Evolutionary conservation across 148 eudicot genomes (phyloP).

Genomic region (Simmondsia chinensis): DNA sequence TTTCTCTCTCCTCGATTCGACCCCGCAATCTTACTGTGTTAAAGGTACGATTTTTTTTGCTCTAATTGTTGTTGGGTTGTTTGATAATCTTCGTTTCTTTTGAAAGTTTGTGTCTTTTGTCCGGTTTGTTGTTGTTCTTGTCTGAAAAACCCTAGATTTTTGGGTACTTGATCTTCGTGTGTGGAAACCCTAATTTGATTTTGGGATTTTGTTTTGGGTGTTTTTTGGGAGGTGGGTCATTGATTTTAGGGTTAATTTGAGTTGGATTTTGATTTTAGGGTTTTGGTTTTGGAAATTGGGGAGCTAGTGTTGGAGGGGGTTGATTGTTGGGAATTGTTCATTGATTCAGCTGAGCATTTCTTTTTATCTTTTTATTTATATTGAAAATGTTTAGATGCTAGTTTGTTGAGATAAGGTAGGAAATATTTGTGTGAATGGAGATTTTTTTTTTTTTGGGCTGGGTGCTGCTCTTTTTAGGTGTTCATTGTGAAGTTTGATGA

Average conservation of each 20-base stretch:
- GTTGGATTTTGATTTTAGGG: constrained; percentile 14
- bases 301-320: neutral
- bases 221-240: neutral
- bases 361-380: neutral
- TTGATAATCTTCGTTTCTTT: neutral
- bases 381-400: neutral
- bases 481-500: neutral
- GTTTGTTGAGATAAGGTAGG: neutral
- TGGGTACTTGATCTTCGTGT: constrained; percentile 12
- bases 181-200: constrained; percentile 15
- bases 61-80: neutral
- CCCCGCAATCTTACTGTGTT: constrained; percentile 8
- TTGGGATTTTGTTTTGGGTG: constrained; percentile 4
- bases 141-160: constrained; percentile 22
- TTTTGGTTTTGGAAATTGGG: constrained; percentile 8
- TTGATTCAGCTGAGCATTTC: constrained; percentile 10
- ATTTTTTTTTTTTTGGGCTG: neutral
- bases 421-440: neutral
- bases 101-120: constrained; percentile 7
- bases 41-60: neutral
- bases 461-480: neutral
- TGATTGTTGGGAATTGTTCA: constrained; percentile 2
- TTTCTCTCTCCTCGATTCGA: constrained; percentile 2
- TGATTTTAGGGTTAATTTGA: no score
- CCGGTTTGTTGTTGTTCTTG: neutral